These are phyloP conservation scores for Plasmodium knowlesi DNA, from an alignment of 169 alveolate species.

Conservation along the genomic window DNA sequence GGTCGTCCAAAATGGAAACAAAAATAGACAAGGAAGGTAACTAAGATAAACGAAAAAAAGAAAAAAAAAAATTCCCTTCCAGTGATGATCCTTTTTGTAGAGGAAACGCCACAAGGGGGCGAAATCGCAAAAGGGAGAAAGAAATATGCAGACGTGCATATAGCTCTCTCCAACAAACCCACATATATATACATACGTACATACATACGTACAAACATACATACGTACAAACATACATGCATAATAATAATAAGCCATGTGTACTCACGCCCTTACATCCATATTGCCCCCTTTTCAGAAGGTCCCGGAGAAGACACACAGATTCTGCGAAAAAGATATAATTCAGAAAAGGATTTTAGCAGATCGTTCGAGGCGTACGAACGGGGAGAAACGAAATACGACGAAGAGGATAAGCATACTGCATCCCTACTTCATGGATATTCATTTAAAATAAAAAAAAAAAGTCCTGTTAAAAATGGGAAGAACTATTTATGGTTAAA, in stretches of 20 bases:
- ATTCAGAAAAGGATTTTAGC: neutral
- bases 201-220: no score
- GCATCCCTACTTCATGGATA: neutral
- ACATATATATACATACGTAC: neutral
- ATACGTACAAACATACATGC: neutral
- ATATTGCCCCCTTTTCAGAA: neutral
- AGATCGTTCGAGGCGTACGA: neutral
- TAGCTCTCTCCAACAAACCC: neutral
- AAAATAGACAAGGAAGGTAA: constrained; percentile 3
- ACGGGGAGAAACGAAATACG: neutral
- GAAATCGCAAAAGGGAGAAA: neutral
- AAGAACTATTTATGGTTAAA: constrained; percentile 34
- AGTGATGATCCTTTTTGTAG: neutral
- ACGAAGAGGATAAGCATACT: constrained; percentile 5
- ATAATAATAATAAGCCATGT: neutral
- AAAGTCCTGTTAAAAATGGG: constrained; percentile 3
- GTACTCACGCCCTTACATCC: neutral
- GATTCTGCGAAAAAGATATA: neutral
- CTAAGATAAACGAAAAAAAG: neutral
- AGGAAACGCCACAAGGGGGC: neutral
- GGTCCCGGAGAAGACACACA: neutral
- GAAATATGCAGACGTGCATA: neutral
- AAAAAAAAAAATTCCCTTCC: neutral
- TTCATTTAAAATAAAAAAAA: neutral
- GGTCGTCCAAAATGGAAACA: neutral